These are phyloP conservation scores for Silybum marianum DNA, from an alignment of 129 eudicot species.

Conservation along the genomic window DNA sequence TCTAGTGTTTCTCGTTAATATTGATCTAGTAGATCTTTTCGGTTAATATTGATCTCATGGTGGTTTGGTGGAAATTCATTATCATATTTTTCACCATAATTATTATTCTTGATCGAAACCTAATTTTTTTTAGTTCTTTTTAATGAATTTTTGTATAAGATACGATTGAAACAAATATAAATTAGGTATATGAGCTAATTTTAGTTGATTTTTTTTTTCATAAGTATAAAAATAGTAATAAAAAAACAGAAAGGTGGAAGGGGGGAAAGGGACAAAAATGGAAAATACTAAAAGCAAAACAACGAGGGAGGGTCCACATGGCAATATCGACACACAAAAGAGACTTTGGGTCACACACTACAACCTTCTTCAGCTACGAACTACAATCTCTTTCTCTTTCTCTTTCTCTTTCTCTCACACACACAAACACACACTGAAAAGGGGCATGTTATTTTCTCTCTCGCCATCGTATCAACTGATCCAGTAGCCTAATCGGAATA, in stretches of 20 bases:
- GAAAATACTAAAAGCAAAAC: constrained; percentile 12
- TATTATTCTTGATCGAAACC: too few species aligned
- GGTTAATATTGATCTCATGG: too few species aligned
- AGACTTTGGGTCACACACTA: constrained; percentile 22
- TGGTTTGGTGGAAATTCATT: too few species aligned
- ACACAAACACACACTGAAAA: constrained; percentile 26
- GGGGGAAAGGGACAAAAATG: background rate
- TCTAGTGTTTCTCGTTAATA: too few species aligned
- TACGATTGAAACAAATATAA: too few species aligned
- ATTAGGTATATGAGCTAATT: too few species aligned
- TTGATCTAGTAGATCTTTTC: too few species aligned
- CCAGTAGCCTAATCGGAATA: constrained; percentile 22
- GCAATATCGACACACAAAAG: constrained; percentile 29
- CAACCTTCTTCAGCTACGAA: background rate
- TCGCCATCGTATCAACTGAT: constrained; percentile 28
- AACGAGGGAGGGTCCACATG: constrained; percentile 25
- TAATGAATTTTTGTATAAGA: too few species aligned
- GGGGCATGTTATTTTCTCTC: constrained; percentile 14
- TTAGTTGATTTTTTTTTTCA: too few species aligned
- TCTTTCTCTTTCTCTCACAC: constrained; percentile 15
- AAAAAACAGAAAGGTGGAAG: background rate
- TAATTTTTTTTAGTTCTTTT: too few species aligned
- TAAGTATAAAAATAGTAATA: background rate
- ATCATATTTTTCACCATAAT: too few species aligned
- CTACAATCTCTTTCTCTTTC: constrained; percentile 12